A percentile compares a stretch with the other conserved stretches of the same genome.
phyloP scores from a whole-genome alignment of 371 early-diverging fungal genomes.

The Mucor irregularis region DNA sequence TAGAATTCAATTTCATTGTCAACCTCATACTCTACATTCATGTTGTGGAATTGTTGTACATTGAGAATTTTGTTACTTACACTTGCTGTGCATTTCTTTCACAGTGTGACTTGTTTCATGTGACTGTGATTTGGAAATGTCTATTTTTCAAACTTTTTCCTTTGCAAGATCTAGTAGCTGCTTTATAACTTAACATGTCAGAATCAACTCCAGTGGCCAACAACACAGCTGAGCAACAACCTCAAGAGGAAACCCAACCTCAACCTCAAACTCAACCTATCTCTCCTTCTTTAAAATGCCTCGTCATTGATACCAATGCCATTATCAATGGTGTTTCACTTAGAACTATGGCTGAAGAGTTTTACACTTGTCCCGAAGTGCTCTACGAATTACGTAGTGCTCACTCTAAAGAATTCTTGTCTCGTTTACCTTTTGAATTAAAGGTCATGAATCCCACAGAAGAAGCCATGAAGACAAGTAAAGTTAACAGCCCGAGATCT shows the following conservation, averaged over 20 bases:
- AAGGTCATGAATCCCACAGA: slow-evolving; percentile 70
- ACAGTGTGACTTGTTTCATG: background rate
- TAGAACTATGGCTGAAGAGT: slow-evolving; percentile 63
- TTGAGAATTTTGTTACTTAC: too few species aligned
- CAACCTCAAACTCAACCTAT: background rate
- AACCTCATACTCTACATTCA: slow-evolving; percentile 6
- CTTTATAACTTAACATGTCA: slow-evolving; percentile 2
- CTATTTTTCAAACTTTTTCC: background rate
- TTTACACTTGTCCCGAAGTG: slow-evolving; percentile 90
- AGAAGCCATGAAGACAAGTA: slow-evolving; percentile 77
- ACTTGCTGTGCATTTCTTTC: too few species aligned
- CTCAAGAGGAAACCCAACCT: background rate
- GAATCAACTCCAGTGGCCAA: background rate
- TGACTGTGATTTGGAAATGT: background rate
- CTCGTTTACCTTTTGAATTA: slow-evolving; percentile 67
- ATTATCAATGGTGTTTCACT: slow-evolving; percentile 55
- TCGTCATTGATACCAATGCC: slow-evolving; percentile 68
- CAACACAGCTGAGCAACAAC: background rate
- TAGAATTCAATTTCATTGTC: slow-evolving; percentile 9
- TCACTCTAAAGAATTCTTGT: slow-evolving; percentile 69
- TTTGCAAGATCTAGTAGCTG: background rate
- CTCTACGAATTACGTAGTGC: slow-evolving; percentile 83
- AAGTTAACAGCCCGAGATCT: too few species aligned
- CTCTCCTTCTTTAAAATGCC: slow-evolving; percentile 26
- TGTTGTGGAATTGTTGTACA: background rate